phyloP scores from a whole-genome alignment of 352 stramenopile species.

The Globisporangium rhizosaccharum region DNA sequence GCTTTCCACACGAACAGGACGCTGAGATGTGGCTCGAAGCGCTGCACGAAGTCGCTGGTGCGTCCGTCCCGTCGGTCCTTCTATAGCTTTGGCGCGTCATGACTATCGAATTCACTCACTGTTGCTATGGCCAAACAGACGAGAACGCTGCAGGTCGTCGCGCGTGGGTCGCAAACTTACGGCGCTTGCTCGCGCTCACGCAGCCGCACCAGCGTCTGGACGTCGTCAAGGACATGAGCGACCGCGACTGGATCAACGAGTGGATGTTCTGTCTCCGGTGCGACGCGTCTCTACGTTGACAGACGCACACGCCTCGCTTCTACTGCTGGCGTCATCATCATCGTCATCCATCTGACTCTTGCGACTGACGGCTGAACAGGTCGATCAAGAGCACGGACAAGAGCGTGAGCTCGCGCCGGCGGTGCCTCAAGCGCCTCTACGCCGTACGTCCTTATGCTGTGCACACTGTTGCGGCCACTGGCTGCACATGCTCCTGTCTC shows the following conservation, averaged over 20 bases:
- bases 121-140: constrained; percentile 16
- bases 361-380: constrained; percentile 4
- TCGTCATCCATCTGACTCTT: neutral
- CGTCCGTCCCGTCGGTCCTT: neutral
- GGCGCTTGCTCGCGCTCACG: constrained; percentile 40
- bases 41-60: constrained; percentile 60
- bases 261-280: constrained; percentile 73
- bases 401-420: constrained; percentile 29
- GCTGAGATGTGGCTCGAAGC: constrained; percentile 49
- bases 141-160: constrained; percentile 67
- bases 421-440: constrained; percentile 53
- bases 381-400: constrained; percentile 35
- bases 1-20: constrained; percentile 39
- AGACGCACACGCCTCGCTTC: too few species aligned
- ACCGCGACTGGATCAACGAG: constrained; percentile 76
- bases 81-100: neutral
- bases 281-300: too few species aligned
- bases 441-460: constrained; percentile 24
- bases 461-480: neutral
- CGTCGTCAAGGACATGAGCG: constrained; percentile 46
- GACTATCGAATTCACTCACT: neutral
- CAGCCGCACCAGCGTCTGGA: constrained; percentile 38
- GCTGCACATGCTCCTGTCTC: neutral
- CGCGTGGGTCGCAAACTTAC: constrained; percentile 58
- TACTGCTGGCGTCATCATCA: neutral